These are phyloP conservation scores for Adansonia rubrostipa DNA, from an alignment of 441 rosid species.

Conservation along the genomic window DNA sequence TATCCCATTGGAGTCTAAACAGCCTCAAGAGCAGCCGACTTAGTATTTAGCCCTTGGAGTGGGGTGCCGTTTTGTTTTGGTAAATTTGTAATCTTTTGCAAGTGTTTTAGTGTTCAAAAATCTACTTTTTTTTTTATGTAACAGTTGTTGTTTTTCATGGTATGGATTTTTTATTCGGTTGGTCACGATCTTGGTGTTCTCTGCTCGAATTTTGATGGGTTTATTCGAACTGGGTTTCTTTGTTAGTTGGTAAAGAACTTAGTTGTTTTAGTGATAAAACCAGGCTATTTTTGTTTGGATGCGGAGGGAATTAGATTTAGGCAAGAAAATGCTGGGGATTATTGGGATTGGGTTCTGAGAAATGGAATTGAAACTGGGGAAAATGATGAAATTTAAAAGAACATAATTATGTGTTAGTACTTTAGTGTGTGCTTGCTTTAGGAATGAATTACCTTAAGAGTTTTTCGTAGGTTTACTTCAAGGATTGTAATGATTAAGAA, in stretches of 20 bases:
- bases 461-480: no score
- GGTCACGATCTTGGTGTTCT: neutral
- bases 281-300: no score
- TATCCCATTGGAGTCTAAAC: conserved; percentile 68
- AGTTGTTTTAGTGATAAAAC: conserved; percentile 5
- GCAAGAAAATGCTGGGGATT: neutral
- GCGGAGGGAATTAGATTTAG: neutral
- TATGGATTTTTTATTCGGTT: neutral
- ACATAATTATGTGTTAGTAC: neutral
- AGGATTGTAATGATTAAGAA: neutral
- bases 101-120: neutral
- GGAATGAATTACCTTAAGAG: neutral
- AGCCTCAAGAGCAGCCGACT: conserved; percentile 33
- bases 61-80: conserved; percentile 9
- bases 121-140: neutral
- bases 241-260: neutral
- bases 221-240: conserved; percentile 1
- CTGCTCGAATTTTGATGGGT: neutral
- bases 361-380: neutral
- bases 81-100: conserved; percentile 27
- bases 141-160: conserved; percentile 16
- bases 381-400: neutral
- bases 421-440: neutral
- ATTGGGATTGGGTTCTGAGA: neutral
- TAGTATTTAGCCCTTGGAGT: neutral